Evolutionary conservation across 768 basidiomycete genomes (phyloP), one percentile per base, ranked within the genome.

Genomic region (Boletus pseudo-olivaceus): DNA sequence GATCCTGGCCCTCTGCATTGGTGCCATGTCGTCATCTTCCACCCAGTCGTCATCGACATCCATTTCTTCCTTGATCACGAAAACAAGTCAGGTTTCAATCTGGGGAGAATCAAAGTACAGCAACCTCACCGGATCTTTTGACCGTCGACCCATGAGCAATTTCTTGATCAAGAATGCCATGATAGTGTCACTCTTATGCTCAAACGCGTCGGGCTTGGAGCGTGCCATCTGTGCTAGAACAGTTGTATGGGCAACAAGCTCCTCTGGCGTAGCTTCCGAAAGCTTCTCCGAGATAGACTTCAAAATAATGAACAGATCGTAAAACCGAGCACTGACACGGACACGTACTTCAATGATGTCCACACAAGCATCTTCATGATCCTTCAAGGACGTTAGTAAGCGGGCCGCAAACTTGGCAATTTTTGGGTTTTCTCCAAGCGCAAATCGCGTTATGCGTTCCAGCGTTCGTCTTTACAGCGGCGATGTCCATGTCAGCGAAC

Each of bases 391-490:
- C 1, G 85, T 81, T 20, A 96, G 64, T 33, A 90, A 75, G 20
- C 93, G 81, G 3, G 90, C 83, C 1, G 93, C 89, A 67, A 91
- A 95, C 68, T 98, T 98, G 19, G 92, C 88, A 57, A 87, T 83
- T 20, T 81, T 78, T 26, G 76, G 73, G 49, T 87, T 80, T 5
- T 81, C 77, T 26, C 82, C 82, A 30, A 84, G 62, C 0, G 81
- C 87, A 59, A 82, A 80, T 39, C 81, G 79, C 48, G 72, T 72
- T 12, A 89, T 75, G 15, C 85, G 78, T 27, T 93, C 89, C 11
- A 82, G 69, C 1, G 83, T 84, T 34, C 85, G 81, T 65, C 90
- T 93, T 55, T 11, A 49, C 14, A 20, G 20, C 14, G 35, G 38
- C 26, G 11, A 23, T 8, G 8, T 14, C 11, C n/a, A 37, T 11